These are phyloP conservation scores for Syncephalastrum racemosum DNA, from an alignment of 371 early-diverging fungal species.

Conservation along the genomic window DNA sequence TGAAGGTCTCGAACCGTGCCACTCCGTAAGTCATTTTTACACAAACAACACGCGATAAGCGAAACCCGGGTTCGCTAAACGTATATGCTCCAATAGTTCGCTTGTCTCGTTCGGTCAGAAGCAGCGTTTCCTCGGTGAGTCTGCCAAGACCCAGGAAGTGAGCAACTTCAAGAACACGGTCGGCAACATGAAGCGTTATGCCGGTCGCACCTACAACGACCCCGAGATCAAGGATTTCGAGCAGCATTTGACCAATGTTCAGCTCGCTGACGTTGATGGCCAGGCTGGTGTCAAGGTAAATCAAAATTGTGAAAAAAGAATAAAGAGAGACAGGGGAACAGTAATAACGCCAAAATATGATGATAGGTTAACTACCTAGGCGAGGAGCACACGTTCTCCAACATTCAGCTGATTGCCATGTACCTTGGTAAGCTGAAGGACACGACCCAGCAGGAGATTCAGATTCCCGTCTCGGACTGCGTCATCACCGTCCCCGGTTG, in stretches of 20 bases:
- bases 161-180: slow-evolving; percentile 97
- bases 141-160: slow-evolving; percentile 93
- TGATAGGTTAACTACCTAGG: slow-evolving; percentile 76
- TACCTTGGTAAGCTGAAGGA: slow-evolving; percentile 91
- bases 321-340: background rate
- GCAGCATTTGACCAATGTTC: slow-evolving; percentile 76
- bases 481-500: slow-evolving; percentile 95
- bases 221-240: slow-evolving; percentile 86
- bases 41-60: slow-evolving; percentile 3
- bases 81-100: slow-evolving; percentile 51
- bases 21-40: slow-evolving; percentile 77
- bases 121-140: slow-evolving; percentile 94
- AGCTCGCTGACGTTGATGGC: slow-evolving; percentile 80
- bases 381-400: slow-evolving; percentile 76
- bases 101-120: slow-evolving; percentile 93
- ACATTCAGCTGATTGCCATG: slow-evolving; percentile 92
- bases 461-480: slow-evolving; percentile 85
- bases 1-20: slow-evolving; percentile 76
- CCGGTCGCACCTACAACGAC: slow-evolving; percentile 91
- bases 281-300: slow-evolving; percentile 84
- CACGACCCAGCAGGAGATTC: slow-evolving; percentile 82
- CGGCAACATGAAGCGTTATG: slow-evolving; percentile 91
- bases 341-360: background rate
- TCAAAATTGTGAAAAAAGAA: background rate
- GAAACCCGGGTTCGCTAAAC: background rate